Conservation (phyloP, 2,329 filamentous ascomycete genomes). For the Ophiostoma novo-ulmi region DNA sequence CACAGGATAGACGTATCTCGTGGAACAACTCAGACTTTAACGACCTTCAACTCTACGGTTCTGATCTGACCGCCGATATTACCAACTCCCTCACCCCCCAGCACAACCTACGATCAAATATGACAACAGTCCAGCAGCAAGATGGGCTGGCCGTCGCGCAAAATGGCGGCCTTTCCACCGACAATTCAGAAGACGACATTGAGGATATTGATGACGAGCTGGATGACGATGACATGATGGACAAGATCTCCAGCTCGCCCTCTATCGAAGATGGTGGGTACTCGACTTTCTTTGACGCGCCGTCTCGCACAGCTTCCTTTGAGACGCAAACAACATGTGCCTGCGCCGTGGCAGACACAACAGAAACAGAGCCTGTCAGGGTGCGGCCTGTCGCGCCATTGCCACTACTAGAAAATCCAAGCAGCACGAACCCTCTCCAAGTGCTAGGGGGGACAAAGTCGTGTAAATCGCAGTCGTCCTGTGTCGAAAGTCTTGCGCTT, state of each 20-base stretch:
- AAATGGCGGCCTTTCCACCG: constrained; percentile 51
- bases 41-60: constrained; percentile 44
- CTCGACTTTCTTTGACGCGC: constrained; percentile 36
- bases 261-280: constrained; percentile 99
- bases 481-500: not conserved
- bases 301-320: constrained; percentile 10
- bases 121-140: constrained; percentile 40
- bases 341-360: not conserved
- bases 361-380: not conserved
- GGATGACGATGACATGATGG: constrained; percentile 77
- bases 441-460: not conserved
- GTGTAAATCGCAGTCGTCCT: not conserved
- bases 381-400: not conserved
- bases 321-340: constrained; percentile 2
- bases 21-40: constrained; percentile 40
- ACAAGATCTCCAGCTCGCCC: constrained; percentile 96
- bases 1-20: constrained; percentile 64
- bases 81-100: constrained; percentile 37
- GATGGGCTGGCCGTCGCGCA: constrained; percentile 57
- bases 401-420: not conserved
- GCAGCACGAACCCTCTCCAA: constrained; percentile 7
- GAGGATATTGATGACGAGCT: constrained; percentile 66
- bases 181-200: constrained; percentile 54
- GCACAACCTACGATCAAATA: constrained; percentile 28
- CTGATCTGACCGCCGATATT: constrained; percentile 42